Percentiles rank a stretch among this genome's conserved stretches.
Evolutionary conservation across 129 eudicot species (phyloP).

Genomic region (Heracleum sosnowskyi): DNA sequence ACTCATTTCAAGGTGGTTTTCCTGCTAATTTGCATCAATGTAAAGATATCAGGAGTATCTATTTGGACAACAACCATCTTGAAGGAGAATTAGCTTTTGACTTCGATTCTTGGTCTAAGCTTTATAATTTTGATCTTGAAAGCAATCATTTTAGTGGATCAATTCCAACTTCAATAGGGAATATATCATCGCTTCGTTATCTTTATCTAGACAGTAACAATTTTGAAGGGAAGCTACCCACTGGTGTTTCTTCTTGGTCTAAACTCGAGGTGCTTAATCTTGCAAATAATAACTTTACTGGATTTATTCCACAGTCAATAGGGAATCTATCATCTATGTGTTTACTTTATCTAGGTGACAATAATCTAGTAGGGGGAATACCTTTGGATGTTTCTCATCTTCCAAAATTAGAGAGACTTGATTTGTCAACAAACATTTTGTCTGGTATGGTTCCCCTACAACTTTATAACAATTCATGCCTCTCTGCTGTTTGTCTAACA

Average conservation of each 20-base stretch:
- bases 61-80: neutral
- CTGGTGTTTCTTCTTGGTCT: neutral
- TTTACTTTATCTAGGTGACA: neutral
- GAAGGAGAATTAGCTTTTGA: neutral
- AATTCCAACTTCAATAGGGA: too few species aligned
- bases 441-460: neutral
- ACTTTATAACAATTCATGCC: neutral
- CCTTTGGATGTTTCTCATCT: slow-evolving; percentile 9
- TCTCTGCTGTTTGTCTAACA: neutral
- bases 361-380: slow-evolving; percentile 8
- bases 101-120: neutral
- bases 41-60: neutral
- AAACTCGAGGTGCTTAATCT: too few species aligned
- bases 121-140: too few species aligned
- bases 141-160: too few species aligned
- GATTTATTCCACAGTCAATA: too few species aligned
- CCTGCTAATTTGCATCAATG: neutral
- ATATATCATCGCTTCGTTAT: too few species aligned
- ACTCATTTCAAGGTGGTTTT: neutral
- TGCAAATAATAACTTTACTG: too few species aligned
- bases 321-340: too few species aligned
- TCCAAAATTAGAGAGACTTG: neutral
- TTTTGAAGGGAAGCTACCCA: neutral
- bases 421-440: neutral
- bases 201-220: too few species aligned